Evolutionary conservation across 176 grass and related monocot species (phyloP), one percentile per base, ranked within the genome.

Genomic region (Eremochloa ophiuroides): DNA sequence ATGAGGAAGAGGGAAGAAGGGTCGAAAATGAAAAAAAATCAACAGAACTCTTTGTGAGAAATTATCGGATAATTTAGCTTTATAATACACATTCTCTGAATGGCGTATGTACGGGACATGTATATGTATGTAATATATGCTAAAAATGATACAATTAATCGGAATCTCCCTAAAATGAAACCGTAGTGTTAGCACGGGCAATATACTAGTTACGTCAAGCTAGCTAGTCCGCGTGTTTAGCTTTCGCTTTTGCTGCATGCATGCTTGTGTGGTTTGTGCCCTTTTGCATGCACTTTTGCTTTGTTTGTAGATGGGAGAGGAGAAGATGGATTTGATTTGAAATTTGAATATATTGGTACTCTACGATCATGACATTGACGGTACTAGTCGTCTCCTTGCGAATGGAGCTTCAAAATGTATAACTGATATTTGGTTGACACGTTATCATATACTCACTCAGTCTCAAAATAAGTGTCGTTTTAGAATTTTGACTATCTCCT

Each of bases 311-410:
- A 50, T 28, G 37, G 8, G 22, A 58, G 35, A 76, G 25, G 77
- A 85, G 77, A 89, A 81, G 71, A 34, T 18, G 42, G 15, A 65
- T 59, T 78, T 78, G 74, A 62, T 53, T 71, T 71, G 53, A 72
- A 18, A 41, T 33, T 8, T 71, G 35, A 56, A 25, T 4, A 7
- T 17, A 41, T 8, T 8, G 10, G 4, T 40, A 31, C 14, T 56
- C 51, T 23, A 50, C 41, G 10, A 26, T 25, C 12, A 15, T 40
- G 59, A 28, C 12, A 13, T 17, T 29, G 8, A 29, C 3, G 14
- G 10, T 56, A 0, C 20, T 60, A 10, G 37, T 40, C 2, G 10
- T 25, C n/a, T 10, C 4, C 20, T 69, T 68, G 3, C 13, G 35
- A 69, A 11, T 33, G 34, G 62, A 64, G 62, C 16, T 66, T 35